Evolutionary conservation across 805 yeast genomes (phyloP).

Genomic region (Soucietia sequanensis): DNA sequence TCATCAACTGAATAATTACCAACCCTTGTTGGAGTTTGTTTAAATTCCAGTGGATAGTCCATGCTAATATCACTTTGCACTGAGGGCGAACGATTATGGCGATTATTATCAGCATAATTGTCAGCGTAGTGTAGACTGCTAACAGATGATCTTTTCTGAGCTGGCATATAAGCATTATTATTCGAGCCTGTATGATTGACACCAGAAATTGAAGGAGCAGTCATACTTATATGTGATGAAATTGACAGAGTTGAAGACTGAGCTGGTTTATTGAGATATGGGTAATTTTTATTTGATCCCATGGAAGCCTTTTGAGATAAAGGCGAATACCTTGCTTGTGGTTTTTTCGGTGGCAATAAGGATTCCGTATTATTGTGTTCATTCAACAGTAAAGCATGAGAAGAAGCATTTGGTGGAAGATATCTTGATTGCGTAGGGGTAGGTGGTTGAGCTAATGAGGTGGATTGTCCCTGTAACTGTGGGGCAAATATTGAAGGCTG

Average conservation of each 20-base stretch:
- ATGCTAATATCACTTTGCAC: constrained; percentile 30
- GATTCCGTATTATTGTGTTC: not conserved
- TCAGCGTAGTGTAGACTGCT: constrained; percentile 15
- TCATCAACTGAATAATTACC: too few relatives aligned
- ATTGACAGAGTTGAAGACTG: constrained; percentile 5
- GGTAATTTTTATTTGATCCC: not conserved
- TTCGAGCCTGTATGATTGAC: not conserved
- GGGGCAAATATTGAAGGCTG: too few relatives aligned
- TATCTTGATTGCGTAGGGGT: constrained; percentile 1
- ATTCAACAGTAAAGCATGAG: not conserved
- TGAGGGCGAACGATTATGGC: constrained; percentile 21
- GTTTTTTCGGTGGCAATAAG: constrained; percentile 1
- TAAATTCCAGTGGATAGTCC: constrained; percentile 29
- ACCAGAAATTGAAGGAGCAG: not conserved
- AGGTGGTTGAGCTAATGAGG: not conserved
- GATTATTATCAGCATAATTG: constrained; percentile 11
- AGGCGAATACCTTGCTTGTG: not conserved
- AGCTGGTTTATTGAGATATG: constrained; percentile 3
- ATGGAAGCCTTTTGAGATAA: not conserved
- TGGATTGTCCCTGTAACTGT: too few relatives aligned
- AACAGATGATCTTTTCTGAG: constrained; percentile 19
- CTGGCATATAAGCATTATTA: not conserved
- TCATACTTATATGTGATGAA: constrained; percentile 2
- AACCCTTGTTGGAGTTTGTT: constrained; percentile 10
- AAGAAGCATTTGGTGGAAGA: not conserved